Percentiles rank a stretch among this genome's conserved stretches.
phyloP scores from a whole-genome alignment of 805 yeast genomes.

The Saccharomycopsis olivae region DNA sequence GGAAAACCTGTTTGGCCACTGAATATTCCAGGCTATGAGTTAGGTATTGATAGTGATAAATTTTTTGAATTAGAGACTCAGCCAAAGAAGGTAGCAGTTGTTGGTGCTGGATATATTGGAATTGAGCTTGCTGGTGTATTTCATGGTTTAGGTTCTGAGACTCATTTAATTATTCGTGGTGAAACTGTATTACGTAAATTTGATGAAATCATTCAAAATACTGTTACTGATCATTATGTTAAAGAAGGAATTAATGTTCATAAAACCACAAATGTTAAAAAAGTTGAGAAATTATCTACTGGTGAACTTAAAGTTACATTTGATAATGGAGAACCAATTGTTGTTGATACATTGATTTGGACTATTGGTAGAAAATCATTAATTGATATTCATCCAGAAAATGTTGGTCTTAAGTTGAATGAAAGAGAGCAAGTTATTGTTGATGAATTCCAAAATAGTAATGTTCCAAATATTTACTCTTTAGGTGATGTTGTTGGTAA shows the following conservation, averaged over 20 bases:
- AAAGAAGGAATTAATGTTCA: constrained; percentile 76
- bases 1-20: constrained; percentile 69
- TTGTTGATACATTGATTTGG: constrained; percentile 85
- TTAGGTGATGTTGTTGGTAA: constrained; percentile 93
- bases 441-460: constrained; percentile 83
- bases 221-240: constrained; percentile 71
- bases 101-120: constrained; percentile 98
- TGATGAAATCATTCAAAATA: constrained; percentile 69
- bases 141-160: constrained; percentile 76
- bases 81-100: constrained; percentile 88
- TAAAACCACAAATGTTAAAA: constrained; percentile 45
- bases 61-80: constrained; percentile 73
- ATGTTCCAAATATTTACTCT: constrained; percentile 61
- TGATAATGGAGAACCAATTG: constrained; percentile 36
- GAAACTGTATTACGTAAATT: constrained; percentile 83
- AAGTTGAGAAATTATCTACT: constrained; percentile 35
- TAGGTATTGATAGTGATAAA: constrained; percentile 83
- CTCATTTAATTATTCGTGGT: constrained; percentile 83
- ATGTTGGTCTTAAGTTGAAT: constrained; percentile 59
- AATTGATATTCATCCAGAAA: constrained; percentile 63
- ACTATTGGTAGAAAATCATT: constrained; percentile 85
- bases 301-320: constrained; percentile 42
- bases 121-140: constrained; percentile 93
- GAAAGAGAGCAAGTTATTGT: constrained; percentile 54
- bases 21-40: constrained; percentile 69